These are phyloP conservation scores for Rhynchospora tenuis DNA, from an alignment of 176 grass and related monocot genomes.

Conservation along the genomic window DNA sequence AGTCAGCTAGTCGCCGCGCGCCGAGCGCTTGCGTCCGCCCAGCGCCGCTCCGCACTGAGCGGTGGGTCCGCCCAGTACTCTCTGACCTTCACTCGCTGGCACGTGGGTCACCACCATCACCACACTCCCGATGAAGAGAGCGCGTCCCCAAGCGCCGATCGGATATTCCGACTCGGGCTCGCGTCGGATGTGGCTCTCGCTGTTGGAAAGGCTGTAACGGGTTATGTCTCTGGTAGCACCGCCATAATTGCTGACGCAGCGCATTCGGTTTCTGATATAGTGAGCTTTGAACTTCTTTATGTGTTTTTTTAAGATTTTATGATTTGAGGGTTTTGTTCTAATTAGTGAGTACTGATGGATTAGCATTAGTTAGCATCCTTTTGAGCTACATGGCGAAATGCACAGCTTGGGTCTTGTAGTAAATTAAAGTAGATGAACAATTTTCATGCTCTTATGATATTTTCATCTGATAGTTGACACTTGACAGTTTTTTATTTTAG, in stretches of 20 bases:
- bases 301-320: not conserved
- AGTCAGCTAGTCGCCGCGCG: conserved; percentile 29
- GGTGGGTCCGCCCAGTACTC: conserved; percentile 31
- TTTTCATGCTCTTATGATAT: not conserved
- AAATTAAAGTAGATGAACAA: not conserved
- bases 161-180: conserved; percentile 67
- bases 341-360: not conserved
- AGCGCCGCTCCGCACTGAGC: conserved; percentile 5
- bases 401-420: not conserved
- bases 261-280: conserved; percentile 90
- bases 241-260: conserved; percentile 81
- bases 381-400: not conserved
- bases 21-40: conserved; percentile 14
- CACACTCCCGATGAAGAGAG: not conserved
- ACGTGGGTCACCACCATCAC: conserved; percentile 23
- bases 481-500: not conserved
- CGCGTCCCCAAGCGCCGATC: conserved; percentile 11
- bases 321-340: not conserved
- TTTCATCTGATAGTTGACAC: not conserved
- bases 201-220: conserved; percentile 51
- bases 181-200: conserved; percentile 54
- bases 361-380: not conserved
- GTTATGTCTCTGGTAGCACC: conserved; percentile 87
- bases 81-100: conserved; percentile 29
- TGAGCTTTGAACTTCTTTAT: conserved; percentile 16